Conservation (phyloP, 306 rosid genomes). For the Cajanus cajan region DNA sequence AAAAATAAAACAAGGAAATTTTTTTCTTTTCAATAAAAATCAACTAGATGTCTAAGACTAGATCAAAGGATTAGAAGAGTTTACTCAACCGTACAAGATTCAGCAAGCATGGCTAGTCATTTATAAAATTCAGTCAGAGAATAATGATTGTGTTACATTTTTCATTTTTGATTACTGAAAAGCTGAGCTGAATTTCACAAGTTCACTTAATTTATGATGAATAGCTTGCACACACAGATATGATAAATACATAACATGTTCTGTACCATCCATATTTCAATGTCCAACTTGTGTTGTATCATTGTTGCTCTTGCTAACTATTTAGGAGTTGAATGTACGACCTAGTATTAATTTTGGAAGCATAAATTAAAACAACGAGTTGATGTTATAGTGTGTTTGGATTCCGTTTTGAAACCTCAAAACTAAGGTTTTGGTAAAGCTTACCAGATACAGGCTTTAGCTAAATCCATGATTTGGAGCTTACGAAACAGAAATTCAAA, state of each 20-base stretch:
- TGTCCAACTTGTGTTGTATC: neutral
- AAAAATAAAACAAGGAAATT: too few species aligned
- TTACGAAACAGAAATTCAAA: neutral
- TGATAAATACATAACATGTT: too few species aligned
- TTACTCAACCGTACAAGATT: neutral
- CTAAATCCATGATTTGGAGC: neutral
- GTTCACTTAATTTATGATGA: neutral
- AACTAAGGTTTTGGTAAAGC: neutral
- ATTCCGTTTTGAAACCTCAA: neutral
- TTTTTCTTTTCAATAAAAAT: too few species aligned
- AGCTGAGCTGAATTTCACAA: neutral
- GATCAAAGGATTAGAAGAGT: neutral
- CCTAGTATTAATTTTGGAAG: neutral
- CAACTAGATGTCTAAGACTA: too few species aligned
- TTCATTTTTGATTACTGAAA: neutral
- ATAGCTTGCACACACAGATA: neutral
- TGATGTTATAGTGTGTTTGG: neutral
- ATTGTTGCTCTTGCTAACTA: neutral
- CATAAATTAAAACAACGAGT: neutral
- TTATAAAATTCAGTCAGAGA: neutral
- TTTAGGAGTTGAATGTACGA: too few species aligned
- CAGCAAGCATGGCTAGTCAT: neutral
- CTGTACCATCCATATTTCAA: neutral
- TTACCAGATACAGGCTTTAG: neutral
- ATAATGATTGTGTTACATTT: too few species aligned